Evolutionary conservation across 495 filamentous ascomycete genomes (phyloP), one percentile per base, ranked within the genome.

Genomic region (Xylaria grammica): DNA sequence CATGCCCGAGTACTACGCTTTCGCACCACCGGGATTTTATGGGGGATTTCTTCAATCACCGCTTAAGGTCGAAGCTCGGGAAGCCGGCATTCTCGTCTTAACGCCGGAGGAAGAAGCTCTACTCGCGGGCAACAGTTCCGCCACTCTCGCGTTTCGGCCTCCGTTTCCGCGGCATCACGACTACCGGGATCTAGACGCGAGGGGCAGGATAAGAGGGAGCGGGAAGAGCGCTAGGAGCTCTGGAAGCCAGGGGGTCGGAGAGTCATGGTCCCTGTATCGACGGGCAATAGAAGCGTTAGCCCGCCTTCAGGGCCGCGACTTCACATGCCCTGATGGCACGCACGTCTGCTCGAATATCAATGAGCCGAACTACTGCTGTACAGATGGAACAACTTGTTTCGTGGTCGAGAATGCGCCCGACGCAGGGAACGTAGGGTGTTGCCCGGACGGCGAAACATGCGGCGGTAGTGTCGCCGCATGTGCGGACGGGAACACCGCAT

Each of bases 351-450:
- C 84, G 32, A 77, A 77, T 3, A 92, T 96, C 69, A 84, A 85
- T 30, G 86, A 85, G 46, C 86, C 90, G 5, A 86, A 91, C 72
- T 89, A 85, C 75, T 99, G 94, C 77, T 99, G 94, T 74, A 70
- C 79, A 9, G 76, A 78, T 8, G 83, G 81, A 10, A 86, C 91
- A 70, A 85, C 78, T 0, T 99, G 94, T 72, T 74, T 74, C 61
- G 67, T 65, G 2, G 72, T 74, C 11, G 81, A 89, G 42, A 69
- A 84, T n/a, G 86, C 96, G 26, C 62, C 81, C n/a, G 87, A 95
- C 68, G 89, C 86, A 2, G 92, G 92, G 0, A 84, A 86, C 59
- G 91, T 97, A 1, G 95, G 93, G 3, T 99, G 94, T 73, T 99
- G 94, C 81, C 89, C 89, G 17, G 74, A 74, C 30, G 93, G 93